Evolutionary conservation across 768 basidiomycete species (phyloP).

Genomic region (Postia placenta): DNA sequence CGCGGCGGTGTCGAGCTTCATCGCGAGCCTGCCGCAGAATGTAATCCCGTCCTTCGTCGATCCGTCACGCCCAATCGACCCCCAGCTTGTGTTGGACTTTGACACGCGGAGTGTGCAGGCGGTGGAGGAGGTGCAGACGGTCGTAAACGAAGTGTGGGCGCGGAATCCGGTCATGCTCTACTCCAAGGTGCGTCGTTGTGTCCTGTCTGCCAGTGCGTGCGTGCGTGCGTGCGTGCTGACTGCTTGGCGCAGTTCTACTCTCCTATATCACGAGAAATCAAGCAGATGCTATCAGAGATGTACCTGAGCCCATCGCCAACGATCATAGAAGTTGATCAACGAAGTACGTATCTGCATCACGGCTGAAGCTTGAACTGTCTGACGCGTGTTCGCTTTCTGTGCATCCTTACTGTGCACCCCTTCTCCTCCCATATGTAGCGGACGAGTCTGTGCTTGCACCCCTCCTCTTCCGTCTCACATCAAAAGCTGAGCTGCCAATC

Average conservation of each 20-base stretch:
- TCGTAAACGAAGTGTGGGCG: slow-evolving; percentile 65
- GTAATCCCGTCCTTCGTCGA: slow-evolving; percentile 63
- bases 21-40: slow-evolving; percentile 70
- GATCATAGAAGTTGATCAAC: slow-evolving; percentile 66
- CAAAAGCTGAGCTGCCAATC: slow-evolving; percentile 49
- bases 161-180: slow-evolving; percentile 73
- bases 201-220: not conserved
- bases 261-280: slow-evolving; percentile 59
- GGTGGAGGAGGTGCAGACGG: slow-evolving; percentile 47
- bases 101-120: slow-evolving; percentile 66
- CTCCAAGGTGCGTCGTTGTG: slow-evolving; percentile 46
- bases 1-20: slow-evolving; percentile 67
- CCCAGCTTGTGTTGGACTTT: slow-evolving; percentile 78
- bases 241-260: slow-evolving; percentile 46
- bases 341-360: slow-evolving; percentile 28
- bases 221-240: not conserved
- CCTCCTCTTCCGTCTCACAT: slow-evolving; percentile 57
- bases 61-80: slow-evolving; percentile 62
- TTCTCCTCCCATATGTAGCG: slow-evolving; percentile 25
- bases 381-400: not conserved
- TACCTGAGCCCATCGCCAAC: slow-evolving; percentile 57
- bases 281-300: slow-evolving; percentile 47
- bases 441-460: slow-evolving; percentile 60
- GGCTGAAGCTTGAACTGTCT: not conserved
- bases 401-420: not conserved